Base-by-base conservation (phyloP, 2,329 filamentous ascomycete genomes). In the Curvularia eragrostidis region DNA sequence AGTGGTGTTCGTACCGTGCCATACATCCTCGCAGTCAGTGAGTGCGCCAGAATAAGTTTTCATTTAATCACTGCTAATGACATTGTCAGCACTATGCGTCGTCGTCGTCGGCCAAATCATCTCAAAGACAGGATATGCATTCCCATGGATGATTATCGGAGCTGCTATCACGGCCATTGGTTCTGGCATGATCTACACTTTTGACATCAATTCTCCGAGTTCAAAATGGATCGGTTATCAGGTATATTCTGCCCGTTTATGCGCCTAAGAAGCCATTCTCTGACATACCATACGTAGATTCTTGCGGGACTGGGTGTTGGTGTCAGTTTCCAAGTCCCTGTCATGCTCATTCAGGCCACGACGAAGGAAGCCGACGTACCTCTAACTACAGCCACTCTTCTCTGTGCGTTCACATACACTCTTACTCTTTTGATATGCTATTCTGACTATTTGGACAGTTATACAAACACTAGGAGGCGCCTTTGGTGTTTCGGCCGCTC, bases 151-250 rank as follows among this genome's bases (percentile, higher is more conserved):
- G 32, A 39, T 78, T 13, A 18, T 68, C 10, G 71, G 76, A n/a
- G 43, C 65, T 1, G 58, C 67, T 7, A 28, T 80, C 1, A 62
- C 53, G 1, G 66, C 77, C 8, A 65, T 80, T 21, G 75, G 71
- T 15, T 67, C 67, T 21, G 81, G 81, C 0, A 70, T 84, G 5
- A 61, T 83, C 13, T 79, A 76, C 24, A 82, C 77, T 0, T 69
- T 81, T 10, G 67, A 74, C n/a, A 63, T 78, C 2, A 54, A 65
- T 28, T 79, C 78, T 5, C 59, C 71, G 0, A 67, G 68, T 1
- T 69, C 61, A 1, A 67, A 74, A 19, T 82, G 79, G 80, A 78
- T 82, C 30, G 81, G 81, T 4, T 83, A 79, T 62, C 80, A 48
- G 44, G 44, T 48, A 48, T 1, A 8, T 48, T 13, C 2, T 0